A percentile compares a stretch with the other conserved stretches of the same genome.
Evolutionary conservation across 2,329 filamentous ascomycete species (phyloP).

Genomic region (Fusarium concolor): DNA sequence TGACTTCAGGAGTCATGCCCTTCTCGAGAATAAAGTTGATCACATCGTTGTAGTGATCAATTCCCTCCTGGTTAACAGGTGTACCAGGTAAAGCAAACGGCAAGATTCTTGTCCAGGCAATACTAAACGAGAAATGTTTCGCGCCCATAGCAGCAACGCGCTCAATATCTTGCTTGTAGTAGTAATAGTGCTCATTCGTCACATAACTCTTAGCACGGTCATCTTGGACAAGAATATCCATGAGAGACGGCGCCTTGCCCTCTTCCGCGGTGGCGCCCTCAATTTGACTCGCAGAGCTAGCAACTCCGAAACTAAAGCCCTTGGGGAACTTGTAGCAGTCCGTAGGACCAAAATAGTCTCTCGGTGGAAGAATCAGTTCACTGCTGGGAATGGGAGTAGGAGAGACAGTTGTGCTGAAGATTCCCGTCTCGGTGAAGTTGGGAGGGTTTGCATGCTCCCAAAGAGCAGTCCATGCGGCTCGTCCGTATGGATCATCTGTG

Average conservation of each 20-base stretch:
- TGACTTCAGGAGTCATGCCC: constrained; percentile 61
- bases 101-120: constrained; percentile 64
- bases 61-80: constrained; percentile 62
- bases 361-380: constrained; percentile 66
- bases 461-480: constrained; percentile 49
- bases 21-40: constrained; percentile 62
- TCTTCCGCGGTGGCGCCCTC: constrained; percentile 59
- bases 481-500: constrained; percentile 47
- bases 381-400: constrained; percentile 66
- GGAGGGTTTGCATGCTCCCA: constrained; percentile 51
- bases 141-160: constrained; percentile 64
- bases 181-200: constrained; percentile 64
- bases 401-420: constrained; percentile 61
- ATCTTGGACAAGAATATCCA: constrained; percentile 54
- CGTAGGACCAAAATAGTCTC: constrained; percentile 60
- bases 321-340: constrained; percentile 63
- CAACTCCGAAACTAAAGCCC: constrained; percentile 61
- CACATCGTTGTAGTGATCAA: constrained; percentile 66
- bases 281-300: constrained; percentile 59
- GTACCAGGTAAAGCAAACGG: constrained; percentile 63
- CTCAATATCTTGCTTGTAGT: constrained; percentile 68
- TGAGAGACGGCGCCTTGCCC: constrained; percentile 56
- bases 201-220: constrained; percentile 49
- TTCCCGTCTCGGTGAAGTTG: constrained; percentile 49
- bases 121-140: constrained; percentile 63